These are phyloP conservation scores for Aquilaria agallochum DNA, from an alignment of 441 rosid species.

Conservation along the genomic window DNA sequence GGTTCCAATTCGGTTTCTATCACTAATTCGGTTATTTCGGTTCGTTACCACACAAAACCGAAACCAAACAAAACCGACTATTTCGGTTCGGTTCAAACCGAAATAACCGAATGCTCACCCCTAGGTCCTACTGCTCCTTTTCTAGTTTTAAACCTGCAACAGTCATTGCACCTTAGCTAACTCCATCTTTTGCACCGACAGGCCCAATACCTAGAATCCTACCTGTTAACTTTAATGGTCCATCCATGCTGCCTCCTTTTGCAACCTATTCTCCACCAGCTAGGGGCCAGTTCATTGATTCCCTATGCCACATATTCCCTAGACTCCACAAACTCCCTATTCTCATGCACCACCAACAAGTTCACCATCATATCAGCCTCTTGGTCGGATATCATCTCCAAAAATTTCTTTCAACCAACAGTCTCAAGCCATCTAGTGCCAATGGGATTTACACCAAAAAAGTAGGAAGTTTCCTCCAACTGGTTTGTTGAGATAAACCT, in stretches of 20 bases:
- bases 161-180: constrained; percentile 40
- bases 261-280: constrained; percentile 36
- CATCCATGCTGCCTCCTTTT: constrained; percentile 36
- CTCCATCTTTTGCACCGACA: constrained; percentile 37
- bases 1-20: too few relatives aligned
- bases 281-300: constrained; percentile 38
- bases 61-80: too few relatives aligned
- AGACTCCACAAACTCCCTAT: constrained; percentile 50
- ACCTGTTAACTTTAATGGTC: constrained; percentile 34
- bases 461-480: constrained; percentile 32
- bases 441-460: constrained; percentile 64
- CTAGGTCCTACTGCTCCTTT: background rate
- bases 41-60: too few relatives aligned
- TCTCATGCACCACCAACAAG: constrained; percentile 44
- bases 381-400: constrained; percentile 39
- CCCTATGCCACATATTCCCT: constrained; percentile 46
- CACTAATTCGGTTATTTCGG: too few relatives aligned
- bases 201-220: constrained; percentile 33
- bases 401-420: constrained; percentile 43
- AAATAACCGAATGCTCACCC: too few relatives aligned
- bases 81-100: too few relatives aligned
- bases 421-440: constrained; percentile 44
- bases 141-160: constrained; percentile 49
- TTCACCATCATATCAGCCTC: constrained; percentile 32
- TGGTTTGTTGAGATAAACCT: constrained; percentile 16